Base-by-base conservation (phyloP, 495 filamentous ascomycete genomes). In the Astrothelium subdiscretum region DNA sequence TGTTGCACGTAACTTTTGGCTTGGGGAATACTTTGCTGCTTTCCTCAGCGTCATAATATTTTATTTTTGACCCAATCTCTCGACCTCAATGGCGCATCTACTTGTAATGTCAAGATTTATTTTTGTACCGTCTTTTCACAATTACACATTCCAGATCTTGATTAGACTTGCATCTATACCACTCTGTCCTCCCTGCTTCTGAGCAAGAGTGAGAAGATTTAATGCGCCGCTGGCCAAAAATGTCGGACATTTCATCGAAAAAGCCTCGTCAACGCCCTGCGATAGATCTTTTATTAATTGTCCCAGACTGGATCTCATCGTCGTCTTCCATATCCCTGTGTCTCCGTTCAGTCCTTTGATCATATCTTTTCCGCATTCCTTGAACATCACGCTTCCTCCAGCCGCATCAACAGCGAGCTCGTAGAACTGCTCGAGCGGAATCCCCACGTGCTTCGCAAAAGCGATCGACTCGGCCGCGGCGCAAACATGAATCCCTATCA, bases 351-450 rank as follows among this genome's bases (percentile, higher is more conserved):
- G 43, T n/a, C 61, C 44, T 31, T 57, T n/a, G 22, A 76, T 71
- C 68, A 89, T 85, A 31, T 80, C 79, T 11, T 80, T 70, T 0
- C 83, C 85, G 59, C 77, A 71, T n/a, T 75, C 76, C 67, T 79
- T 74, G 62, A 90, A 82, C 65, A 86, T 77, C 20, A 71, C 77
- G 68, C 85, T 89, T 0, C 80, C 78, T 1, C 88, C 88, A 0
- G 88, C 88, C 4, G 88, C 88, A 61, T 88, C 85, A 51, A 78
- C 74, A 60, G 88, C 88, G 44, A 91, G 78, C 0, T 81, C 79
- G 62, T 79, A 84, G 58, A 89, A 83, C 69, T 87, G 81, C 24
- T 81, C 76, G 12, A 87, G 72, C 59, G 89, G 85, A 27, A 90
- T 75, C 0, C 81, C 77, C 20, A 90, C 81, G 35, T 74, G 71